Conservation (phyloP, 805 yeast species). For the Candida koratica region DNA sequence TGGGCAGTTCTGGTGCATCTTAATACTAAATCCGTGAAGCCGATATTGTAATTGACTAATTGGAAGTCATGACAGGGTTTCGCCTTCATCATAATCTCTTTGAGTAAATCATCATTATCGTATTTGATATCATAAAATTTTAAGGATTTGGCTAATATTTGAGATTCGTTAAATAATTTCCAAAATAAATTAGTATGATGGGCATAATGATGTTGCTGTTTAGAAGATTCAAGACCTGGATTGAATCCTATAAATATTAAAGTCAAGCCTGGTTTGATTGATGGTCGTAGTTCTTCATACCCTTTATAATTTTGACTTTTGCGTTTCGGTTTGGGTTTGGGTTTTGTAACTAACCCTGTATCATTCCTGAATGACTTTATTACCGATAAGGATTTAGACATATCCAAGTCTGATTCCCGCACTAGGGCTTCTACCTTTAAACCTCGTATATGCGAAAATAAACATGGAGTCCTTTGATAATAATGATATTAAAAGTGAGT, state of each 20-base stretch:
- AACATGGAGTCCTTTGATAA: conserved; percentile 6
- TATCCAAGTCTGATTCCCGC: no score
- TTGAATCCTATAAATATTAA: conserved; percentile 67
- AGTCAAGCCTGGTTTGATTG: conserved; percentile 21
- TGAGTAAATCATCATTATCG: conserved; percentile 13
- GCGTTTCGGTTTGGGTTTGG: neutral
- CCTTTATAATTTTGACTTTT: conserved; percentile 3
- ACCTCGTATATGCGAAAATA: neutral
- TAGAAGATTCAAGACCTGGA: conserved; percentile 63
- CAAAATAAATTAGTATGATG: conserved; percentile 67
- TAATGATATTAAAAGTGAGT: conserved; percentile 13
- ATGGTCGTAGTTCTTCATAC: conserved; percentile 21
- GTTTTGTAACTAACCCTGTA: neutral
- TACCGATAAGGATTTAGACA: conserved; percentile 4
- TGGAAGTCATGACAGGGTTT: conserved; percentile 39
- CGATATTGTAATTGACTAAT: conserved; percentile 45
- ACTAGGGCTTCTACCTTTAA: no score
- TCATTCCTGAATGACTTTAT: conserved; percentile 6
- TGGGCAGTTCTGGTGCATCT: conserved; percentile 59
- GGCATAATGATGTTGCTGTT: conserved; percentile 66
- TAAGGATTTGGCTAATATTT: conserved; percentile 32
- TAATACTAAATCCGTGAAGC: conserved; percentile 68
- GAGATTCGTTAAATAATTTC: conserved; percentile 55
- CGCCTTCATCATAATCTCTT: conserved; percentile 15
- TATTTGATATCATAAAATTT: conserved; percentile 1